A percentile compares a stretch with the other conserved stretches of the same genome.
These are phyloP conservation scores for Cryphonectria radicalis DNA, from an alignment of 2,329 filamentous ascomycete species.

Conservation along the genomic window DNA sequence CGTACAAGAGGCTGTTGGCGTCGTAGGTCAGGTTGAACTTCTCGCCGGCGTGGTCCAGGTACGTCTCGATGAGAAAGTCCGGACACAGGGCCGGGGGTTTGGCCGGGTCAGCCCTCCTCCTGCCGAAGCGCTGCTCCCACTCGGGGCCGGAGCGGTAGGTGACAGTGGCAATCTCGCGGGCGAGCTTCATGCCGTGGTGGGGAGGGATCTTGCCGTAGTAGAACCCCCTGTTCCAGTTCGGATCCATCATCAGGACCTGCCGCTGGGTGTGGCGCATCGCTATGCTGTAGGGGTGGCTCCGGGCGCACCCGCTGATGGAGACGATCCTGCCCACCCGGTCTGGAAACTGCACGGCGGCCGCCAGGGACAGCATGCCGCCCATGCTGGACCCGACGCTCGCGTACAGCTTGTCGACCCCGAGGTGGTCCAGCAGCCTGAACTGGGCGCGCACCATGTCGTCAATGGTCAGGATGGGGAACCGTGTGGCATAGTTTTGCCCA, in stretches of 20 bases:
- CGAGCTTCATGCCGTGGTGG: conserved; percentile 96
- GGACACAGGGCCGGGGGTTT: conserved; percentile 93
- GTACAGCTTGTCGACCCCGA: conserved; percentile 79
- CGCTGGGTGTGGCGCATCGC: conserved; percentile 98
- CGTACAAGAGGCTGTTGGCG: conserved; percentile 91
- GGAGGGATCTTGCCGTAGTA: conserved; percentile 90
- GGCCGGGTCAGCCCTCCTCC: conserved; percentile 80
- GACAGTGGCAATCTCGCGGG: conserved; percentile 94
- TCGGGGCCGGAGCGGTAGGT: conserved; percentile 96
- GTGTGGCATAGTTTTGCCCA: conserved; percentile 85
- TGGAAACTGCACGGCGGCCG: conserved; percentile 82
- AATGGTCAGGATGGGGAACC: conserved; percentile 94
- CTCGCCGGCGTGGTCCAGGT: conserved; percentile 95
- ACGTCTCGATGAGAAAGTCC: conserved; percentile 97
- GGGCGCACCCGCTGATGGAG: conserved; percentile 89
- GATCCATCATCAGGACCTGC: conserved; percentile 98
- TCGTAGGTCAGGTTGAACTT: conserved; percentile 98
- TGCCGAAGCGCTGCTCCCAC: conserved; percentile 94
- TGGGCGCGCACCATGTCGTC: conserved; percentile 98
- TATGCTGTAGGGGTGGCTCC: conserved; percentile 96
- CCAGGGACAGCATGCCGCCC: conserved; percentile 97
- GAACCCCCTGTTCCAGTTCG: conserved; percentile 93
- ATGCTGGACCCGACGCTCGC: conserved; percentile 96
- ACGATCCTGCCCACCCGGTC: conserved; percentile 81
- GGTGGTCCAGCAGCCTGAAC: conserved; percentile 80